Evolutionary conservation across 305 asterid species (phyloP).

Genomic region (Fraxinus dipetala): DNA sequence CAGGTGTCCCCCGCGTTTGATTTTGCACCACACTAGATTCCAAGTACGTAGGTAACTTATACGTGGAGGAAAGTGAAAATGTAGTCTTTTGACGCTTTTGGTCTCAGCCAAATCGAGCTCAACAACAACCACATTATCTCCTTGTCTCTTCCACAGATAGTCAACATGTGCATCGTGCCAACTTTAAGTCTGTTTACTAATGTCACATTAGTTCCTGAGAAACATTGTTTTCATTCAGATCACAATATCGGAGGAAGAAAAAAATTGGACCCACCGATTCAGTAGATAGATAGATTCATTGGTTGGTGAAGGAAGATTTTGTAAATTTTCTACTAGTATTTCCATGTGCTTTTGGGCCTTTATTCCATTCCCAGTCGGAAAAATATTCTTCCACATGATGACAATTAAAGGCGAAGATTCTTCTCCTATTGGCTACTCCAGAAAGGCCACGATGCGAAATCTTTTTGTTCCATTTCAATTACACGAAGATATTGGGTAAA

Average conservation of each 20-base stretch:
- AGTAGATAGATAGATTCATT: too few relatives aligned
- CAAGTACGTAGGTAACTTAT: background rate
- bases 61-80: background rate
- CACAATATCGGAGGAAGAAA: background rate
- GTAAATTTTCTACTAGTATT: background rate
- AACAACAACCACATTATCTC: background rate
- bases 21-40: too few relatives aligned
- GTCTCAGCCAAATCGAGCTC: too few relatives aligned
- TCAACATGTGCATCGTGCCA: background rate
- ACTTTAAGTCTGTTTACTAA: background rate
- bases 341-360: constrained; percentile 1
- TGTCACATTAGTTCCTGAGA: background rate
- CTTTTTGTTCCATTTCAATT: too few relatives aligned
- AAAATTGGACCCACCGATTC: too few relatives aligned
- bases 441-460: too few relatives aligned
- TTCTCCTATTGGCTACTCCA: too few relatives aligned
- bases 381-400: constrained; percentile 9
- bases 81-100: too few relatives aligned
- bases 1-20: background rate
- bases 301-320: background rate
- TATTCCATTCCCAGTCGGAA: background rate
- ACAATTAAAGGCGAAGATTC: background rate
- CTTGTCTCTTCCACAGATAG: background rate
- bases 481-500: too few relatives aligned
- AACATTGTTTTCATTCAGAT: background rate